Evolutionary conservation across 1,284 basidiomycete species (phyloP).

Genomic region (Cutaneotrichosporon sp.): DNA sequence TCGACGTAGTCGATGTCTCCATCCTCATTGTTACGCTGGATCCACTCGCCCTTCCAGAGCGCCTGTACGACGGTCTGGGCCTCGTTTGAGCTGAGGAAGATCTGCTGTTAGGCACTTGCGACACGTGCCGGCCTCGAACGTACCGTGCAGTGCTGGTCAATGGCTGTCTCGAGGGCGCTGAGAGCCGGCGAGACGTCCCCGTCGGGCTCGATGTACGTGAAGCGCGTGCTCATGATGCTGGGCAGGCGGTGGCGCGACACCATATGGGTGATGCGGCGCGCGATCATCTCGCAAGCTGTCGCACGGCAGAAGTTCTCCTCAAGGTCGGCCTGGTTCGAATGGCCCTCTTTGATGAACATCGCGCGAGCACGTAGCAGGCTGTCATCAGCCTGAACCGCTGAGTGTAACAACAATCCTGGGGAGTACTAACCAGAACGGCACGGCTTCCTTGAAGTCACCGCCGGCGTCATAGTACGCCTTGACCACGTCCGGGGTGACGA

Average conservation of each 20-base stretch:
- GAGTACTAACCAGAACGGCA: constrained; percentile 49
- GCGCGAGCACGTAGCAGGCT: constrained; percentile 73
- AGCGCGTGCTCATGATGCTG: constrained; percentile 67
- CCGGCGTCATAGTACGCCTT: constrained; percentile 49
- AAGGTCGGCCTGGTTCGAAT: constrained; percentile 60
- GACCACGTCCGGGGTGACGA: constrained; percentile 50
- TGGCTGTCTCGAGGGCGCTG: constrained; percentile 73
- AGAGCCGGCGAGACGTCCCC: constrained; percentile 68
- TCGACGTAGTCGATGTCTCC: constrained; percentile 50
- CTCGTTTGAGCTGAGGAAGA: constrained; percentile 82
- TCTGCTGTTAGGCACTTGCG: constrained; percentile 45
- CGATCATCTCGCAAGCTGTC: constrained; percentile 79
- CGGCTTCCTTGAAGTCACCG: constrained; percentile 66
- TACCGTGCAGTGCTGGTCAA: constrained; percentile 61
- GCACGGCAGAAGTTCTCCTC: constrained; percentile 80
- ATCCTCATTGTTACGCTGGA: constrained; percentile 66
- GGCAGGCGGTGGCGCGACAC: constrained; percentile 61
- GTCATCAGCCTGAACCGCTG: constrained; percentile 50
- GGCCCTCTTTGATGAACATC: constrained; percentile 60
- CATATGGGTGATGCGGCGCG: constrained; percentile 70
- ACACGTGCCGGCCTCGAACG: constrained; percentile 13
- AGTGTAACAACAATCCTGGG: neutral
- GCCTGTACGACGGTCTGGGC: constrained; percentile 61
- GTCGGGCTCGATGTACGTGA: constrained; percentile 65
- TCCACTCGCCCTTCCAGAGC: constrained; percentile 74